Evolutionary conservation across 1,139 yeast species (phyloP).

Genomic region (Candida anutae): DNA sequence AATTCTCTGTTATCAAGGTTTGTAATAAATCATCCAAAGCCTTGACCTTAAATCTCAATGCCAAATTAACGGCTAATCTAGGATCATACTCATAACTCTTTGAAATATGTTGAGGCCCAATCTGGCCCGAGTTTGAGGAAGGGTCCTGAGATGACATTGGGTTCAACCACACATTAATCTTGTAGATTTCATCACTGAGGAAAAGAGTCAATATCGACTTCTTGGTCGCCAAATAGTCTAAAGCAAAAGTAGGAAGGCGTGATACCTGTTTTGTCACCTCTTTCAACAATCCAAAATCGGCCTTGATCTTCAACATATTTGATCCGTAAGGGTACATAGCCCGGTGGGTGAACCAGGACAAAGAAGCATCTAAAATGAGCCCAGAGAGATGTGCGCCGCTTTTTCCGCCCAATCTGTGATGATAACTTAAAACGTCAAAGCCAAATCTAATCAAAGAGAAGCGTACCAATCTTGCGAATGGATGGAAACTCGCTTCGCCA

Average conservation of each 20-base stretch:
- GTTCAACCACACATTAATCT: slow-evolving; percentile 71
- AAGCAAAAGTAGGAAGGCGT: slow-evolving; percentile 15
- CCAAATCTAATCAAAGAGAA: slow-evolving; percentile 70
- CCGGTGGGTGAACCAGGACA: slow-evolving; percentile 70
- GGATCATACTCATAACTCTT: slow-evolving; percentile 68
- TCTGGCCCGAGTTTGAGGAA: slow-evolving; percentile 20
- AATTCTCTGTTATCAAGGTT: slow-evolving; percentile 43
- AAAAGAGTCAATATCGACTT: slow-evolving; percentile 50
- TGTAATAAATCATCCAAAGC: slow-evolving; percentile 39
- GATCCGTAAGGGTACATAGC: slow-evolving; percentile 80
- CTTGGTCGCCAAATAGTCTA: slow-evolving; percentile 30
- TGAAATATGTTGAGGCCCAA: slow-evolving; percentile 24
- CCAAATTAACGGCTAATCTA: slow-evolving; percentile 63
- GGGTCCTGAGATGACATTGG: slow-evolving; percentile 49
- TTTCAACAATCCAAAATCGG: slow-evolving; percentile 56
- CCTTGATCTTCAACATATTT: slow-evolving; percentile 60
- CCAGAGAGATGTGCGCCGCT: slow-evolving; percentile 39
- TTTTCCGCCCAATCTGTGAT: slow-evolving; percentile 40
- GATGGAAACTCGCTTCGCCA: slow-evolving; percentile 65
- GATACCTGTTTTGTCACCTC: slow-evolving; percentile 38
- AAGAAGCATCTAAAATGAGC: slow-evolving; percentile 54
- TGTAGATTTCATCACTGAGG: slow-evolving; percentile 67
- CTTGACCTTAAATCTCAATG: slow-evolving; percentile 47
- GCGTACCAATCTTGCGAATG: slow-evolving; percentile 67
- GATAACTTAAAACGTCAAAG: slow-evolving; percentile 54